phyloP scores from a whole-genome alignment of 2,329 filamentous ascomycete genomes.

The Diaporthe sp. region DNA sequence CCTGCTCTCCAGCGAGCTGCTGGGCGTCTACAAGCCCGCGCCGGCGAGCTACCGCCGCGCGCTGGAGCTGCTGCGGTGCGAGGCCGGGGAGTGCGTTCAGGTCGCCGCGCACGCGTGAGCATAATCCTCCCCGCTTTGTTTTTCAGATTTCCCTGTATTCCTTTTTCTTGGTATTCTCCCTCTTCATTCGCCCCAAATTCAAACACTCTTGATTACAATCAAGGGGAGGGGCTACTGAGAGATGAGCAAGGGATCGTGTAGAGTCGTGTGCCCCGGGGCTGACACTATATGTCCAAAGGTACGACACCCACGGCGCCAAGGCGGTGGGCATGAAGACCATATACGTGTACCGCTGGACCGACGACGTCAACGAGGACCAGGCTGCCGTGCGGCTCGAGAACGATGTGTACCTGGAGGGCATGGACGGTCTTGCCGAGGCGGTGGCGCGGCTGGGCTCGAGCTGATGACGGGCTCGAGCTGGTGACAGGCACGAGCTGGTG shows the following conservation, averaged over 20 bases:
- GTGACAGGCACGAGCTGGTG: too few relatives aligned
- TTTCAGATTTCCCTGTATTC: background rate
- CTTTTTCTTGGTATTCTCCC: background rate
- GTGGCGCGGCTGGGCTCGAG: conserved; percentile 36
- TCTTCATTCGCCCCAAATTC: too few relatives aligned
- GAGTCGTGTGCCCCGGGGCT: conserved; percentile 56
- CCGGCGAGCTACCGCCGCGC: conserved; percentile 61
- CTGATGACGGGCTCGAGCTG: background rate
- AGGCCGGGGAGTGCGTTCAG: conserved; percentile 63
- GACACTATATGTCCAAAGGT: conserved; percentile 54
- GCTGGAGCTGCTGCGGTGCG: conserved; percentile 58
- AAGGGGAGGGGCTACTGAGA: too few relatives aligned
- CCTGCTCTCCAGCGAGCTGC: conserved; percentile 66
- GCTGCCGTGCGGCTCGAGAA: conserved; percentile 56
- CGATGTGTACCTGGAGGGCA: conserved; percentile 51
- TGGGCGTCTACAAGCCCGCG: conserved; percentile 64
- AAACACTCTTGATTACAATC: too few relatives aligned
- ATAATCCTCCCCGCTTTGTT: background rate
- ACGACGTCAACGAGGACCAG: conserved; percentile 65
- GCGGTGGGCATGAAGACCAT: conserved; percentile 64
- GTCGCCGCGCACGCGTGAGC: conserved; percentile 63
- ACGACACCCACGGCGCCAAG: conserved; percentile 65
- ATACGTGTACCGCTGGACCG: conserved; percentile 67
- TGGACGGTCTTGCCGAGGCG: conserved; percentile 41
- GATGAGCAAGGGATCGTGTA: background rate